Percentiles rank a stretch among this genome's conserved stretches.
Evolutionary conservation across 1,284 basidiomycete species (phyloP).

Genomic region (Tremellales sp.): DNA sequence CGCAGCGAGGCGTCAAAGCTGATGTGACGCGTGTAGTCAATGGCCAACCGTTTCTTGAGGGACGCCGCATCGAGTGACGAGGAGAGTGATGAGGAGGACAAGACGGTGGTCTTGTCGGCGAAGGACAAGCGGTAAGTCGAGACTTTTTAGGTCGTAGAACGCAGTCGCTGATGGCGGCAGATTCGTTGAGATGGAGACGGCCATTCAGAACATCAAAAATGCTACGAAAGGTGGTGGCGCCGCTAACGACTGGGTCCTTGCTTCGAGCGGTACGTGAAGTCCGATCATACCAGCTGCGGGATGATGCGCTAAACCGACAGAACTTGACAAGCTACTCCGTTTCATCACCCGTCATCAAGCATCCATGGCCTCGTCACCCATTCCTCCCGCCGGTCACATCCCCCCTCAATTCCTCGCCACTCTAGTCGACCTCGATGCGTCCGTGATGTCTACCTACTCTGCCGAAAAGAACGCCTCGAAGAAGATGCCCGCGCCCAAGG

Average conservation of each 20-base stretch:
- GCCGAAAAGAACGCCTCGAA: constrained; percentile 85
- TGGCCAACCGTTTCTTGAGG: constrained; percentile 45
- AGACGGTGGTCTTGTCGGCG: constrained; percentile 46
- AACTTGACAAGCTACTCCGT: constrained; percentile 92
- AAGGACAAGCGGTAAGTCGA: constrained; percentile 49
- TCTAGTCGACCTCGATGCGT: constrained; percentile 70
- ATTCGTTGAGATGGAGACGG: constrained; percentile 54
- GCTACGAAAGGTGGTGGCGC: constrained; percentile 70
- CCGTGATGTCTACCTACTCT: constrained; percentile 67
- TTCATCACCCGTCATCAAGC: constrained; percentile 84
- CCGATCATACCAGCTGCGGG: neutral
- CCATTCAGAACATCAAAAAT: constrained; percentile 88
- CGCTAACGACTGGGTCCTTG: constrained; percentile 86
- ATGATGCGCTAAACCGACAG: constrained; percentile 51
- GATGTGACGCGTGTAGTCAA: constrained; percentile 10
- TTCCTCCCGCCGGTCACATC: constrained; percentile 72
- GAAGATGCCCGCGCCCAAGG: constrained; percentile 94
- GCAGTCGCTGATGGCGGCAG: constrained; percentile 12
- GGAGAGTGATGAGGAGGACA: constrained; percentile 46
- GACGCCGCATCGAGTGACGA: constrained; percentile 43
- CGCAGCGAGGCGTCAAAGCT: neutral
- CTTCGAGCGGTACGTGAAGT: constrained; percentile 65
- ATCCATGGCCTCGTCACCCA: constrained; percentile 43
- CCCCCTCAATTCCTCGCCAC: constrained; percentile 82
- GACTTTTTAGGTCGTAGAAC: neutral